These are phyloP conservation scores for Bertia moriformis DNA, from an alignment of 2,329 filamentous ascomycete genomes.

Conservation along the genomic window DNA sequence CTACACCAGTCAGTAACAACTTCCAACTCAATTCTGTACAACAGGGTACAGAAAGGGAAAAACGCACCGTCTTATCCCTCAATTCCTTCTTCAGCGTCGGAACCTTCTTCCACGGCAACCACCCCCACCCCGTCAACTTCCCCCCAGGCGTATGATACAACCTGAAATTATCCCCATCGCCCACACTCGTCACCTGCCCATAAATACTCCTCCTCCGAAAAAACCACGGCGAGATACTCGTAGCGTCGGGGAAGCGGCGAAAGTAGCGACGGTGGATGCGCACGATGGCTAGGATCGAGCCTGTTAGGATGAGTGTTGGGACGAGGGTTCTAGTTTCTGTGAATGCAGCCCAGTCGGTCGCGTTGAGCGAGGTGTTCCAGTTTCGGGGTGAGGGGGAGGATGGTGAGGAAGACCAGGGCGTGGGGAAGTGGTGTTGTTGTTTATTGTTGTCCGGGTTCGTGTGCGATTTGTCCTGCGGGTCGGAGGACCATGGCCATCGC, in stretches of 20 bases:
- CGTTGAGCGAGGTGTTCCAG: conserved; percentile 11
- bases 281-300: conserved; percentile 17
- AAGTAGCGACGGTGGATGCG: conserved; percentile 28
- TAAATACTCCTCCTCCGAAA: conserved; percentile 38
- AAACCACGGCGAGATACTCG: conserved; percentile 36
- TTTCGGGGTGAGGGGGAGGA: conserved; percentile 7
- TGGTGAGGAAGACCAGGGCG: no score
- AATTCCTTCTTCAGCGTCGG: conserved; percentile 31
- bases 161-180: conserved; percentile 53
- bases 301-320: conserved; percentile 19
- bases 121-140: conserved; percentile 43
- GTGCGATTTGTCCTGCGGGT: conserved; percentile 9
- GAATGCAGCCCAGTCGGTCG: conserved; percentile 18
- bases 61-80: conserved; percentile 34
- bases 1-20: conserved; percentile 11
- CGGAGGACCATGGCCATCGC: conserved; percentile 25
- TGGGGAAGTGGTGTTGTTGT: no score
- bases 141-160: conserved; percentile 52
- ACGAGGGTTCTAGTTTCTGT: conserved; percentile 17
- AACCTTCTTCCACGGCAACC: conserved; percentile 37
- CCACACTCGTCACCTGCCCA: conserved; percentile 48
- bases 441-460: conserved; percentile 1
- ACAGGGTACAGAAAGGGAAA: background rate
- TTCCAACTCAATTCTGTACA: background rate
- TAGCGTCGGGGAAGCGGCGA: conserved; percentile 42